Evolutionary conservation across 2,329 filamentous ascomycete species (phyloP).

Genomic region (Leptodontidium sp.): DNA sequence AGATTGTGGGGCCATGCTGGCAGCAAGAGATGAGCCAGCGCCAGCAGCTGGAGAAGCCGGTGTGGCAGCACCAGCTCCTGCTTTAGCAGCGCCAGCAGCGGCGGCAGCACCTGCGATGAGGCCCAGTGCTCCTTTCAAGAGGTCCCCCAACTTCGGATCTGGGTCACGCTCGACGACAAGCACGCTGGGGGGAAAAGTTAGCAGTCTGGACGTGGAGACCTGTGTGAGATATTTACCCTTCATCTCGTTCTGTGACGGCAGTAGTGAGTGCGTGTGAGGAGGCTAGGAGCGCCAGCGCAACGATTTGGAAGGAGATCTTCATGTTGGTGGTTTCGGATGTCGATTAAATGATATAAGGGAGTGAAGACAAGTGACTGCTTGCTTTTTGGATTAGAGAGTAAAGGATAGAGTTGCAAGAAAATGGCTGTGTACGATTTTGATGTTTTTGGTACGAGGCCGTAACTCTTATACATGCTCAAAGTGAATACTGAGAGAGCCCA

Average conservation of each 20-base stretch:
- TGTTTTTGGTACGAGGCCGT: background rate
- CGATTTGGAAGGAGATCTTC: conserved; percentile 17
- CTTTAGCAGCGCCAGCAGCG: background rate
- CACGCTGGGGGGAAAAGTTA: background rate
- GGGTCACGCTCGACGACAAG: conserved; percentile 11
- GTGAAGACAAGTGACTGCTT: no score
- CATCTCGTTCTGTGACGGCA: background rate
- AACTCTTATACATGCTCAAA: background rate
- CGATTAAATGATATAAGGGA: background rate
- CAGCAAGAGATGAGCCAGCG: background rate
- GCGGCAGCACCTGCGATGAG: conserved; percentile 5
- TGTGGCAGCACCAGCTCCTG: conserved; percentile 1
- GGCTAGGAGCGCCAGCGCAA: conserved; percentile 10
- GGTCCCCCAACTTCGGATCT: conserved; percentile 2
- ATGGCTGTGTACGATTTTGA: background rate
- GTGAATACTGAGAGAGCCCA: background rate
- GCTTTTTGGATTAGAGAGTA: background rate
- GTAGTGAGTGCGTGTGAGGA: background rate
- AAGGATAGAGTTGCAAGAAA: background rate
- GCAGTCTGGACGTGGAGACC: background rate
- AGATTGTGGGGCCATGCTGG: background rate
- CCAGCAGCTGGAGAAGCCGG: background rate
- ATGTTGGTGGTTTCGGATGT: background rate
- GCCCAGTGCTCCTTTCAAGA: conserved; percentile 4
- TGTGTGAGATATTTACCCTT: background rate